phyloP scores from a whole-genome alignment of 2,329 filamentous ascomycete species.

The Fusarium foetens region DNA sequence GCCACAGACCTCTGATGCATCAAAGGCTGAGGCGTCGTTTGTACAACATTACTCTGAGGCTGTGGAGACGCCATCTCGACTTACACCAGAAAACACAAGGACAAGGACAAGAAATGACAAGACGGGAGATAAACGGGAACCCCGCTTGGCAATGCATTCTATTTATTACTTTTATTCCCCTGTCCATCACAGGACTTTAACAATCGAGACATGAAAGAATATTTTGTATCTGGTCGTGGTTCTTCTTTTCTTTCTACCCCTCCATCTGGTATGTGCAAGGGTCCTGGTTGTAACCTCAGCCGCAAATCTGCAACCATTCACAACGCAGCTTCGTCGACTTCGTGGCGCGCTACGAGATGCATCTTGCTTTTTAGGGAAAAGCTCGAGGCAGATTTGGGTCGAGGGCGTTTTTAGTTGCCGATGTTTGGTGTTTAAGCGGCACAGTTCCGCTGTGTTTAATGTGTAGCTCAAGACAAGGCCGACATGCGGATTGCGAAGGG shows the following conservation, averaged over 20 bases:
- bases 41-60: slow-evolving; percentile 6
- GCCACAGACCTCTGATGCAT: slow-evolving; percentile 27
- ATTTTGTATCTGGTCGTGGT: background rate
- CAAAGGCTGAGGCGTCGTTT: slow-evolving; percentile 15
- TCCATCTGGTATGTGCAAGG: slow-evolving; percentile 16
- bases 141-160: slow-evolving; percentile 19
- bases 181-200: slow-evolving; percentile 12
- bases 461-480: no score
- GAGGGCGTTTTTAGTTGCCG: slow-evolving; percentile 7
- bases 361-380: slow-evolving; percentile 6
- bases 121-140: slow-evolving; percentile 8
- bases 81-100: slow-evolving; percentile 8
- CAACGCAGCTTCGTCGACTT: background rate
- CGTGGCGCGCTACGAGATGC: slow-evolving; percentile 33
- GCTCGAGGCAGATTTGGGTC: slow-evolving; percentile 3
- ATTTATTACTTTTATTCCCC: slow-evolving; percentile 13
- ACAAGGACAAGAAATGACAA: slow-evolving; percentile 22
- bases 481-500: no score
- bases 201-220: slow-evolving; percentile 14
- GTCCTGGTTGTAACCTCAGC: slow-evolving; percentile 18
- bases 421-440: background rate
- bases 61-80: slow-evolving; percentile 31
- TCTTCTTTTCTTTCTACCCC: slow-evolving; percentile 17
- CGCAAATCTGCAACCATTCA: slow-evolving; percentile 31
- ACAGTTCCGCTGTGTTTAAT: background rate